Evolutionary conservation across 768 basidiomycete species (phyloP).

Genomic region (Cyclocybe cylindracea): DNA sequence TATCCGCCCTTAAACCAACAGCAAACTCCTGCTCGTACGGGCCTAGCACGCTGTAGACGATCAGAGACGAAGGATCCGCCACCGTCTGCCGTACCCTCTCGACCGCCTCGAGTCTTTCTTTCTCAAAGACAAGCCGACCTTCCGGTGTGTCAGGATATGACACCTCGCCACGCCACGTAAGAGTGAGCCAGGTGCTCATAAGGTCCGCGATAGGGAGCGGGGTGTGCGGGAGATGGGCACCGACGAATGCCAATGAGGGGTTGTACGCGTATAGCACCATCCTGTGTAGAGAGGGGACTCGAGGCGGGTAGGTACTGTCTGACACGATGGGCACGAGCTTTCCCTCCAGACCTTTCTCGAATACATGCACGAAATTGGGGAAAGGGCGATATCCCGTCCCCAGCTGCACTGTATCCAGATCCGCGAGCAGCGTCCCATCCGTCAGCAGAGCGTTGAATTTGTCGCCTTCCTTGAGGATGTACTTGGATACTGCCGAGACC

Average conservation of each 20-base stretch:
- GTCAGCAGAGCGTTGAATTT: conserved; percentile 36
- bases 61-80: conserved; percentile 31
- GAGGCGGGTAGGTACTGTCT: conserved; percentile 27
- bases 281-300: conserved; percentile 45
- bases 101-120: conserved; percentile 30
- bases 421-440: conserved; percentile 37
- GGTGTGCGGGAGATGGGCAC: conserved; percentile 41
- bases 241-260: conserved; percentile 48
- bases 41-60: conserved; percentile 37
- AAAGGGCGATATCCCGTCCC: conserved; percentile 49
- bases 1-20: conserved; percentile 31
- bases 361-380: conserved; percentile 41
- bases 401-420: conserved; percentile 44
- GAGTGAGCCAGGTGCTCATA: conserved; percentile 48
- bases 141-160: conserved; percentile 33
- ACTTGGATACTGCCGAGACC: conserved; percentile 40
- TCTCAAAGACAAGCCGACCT: conserved; percentile 38
- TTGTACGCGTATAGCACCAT: conserved; percentile 48
- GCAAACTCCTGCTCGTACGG: conserved; percentile 37
- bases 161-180: conserved; percentile 37
- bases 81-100: conserved; percentile 16
- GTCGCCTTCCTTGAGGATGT: conserved; percentile 16
- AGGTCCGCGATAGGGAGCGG: conserved; percentile 52
- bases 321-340: conserved; percentile 28
- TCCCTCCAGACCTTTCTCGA: conserved; percentile 10